Conservation (phyloP, 2,329 filamentous ascomycete genomes). For the Penicillium corylophilum region DNA sequence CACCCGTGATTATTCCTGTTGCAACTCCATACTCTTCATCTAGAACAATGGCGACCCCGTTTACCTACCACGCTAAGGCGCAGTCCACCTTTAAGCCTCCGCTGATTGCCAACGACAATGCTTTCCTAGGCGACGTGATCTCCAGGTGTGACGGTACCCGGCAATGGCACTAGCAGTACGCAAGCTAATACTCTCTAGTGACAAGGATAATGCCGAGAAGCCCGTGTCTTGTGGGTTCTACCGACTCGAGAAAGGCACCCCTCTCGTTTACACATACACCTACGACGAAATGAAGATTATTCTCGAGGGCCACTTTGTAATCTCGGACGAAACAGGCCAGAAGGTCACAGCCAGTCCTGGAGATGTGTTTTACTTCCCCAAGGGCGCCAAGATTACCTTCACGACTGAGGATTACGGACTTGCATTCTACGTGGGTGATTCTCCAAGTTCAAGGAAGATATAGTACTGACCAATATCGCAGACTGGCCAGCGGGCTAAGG, state of each 20-base stretch:
- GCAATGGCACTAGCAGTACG: not conserved
- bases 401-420: constrained; percentile 60
- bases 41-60: constrained; percentile 38
- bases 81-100: constrained; percentile 63
- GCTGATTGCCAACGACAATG: constrained; percentile 66
- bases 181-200: constrained; percentile 34
- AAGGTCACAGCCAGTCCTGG: constrained; percentile 59
- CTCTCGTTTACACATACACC: constrained; percentile 66
- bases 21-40: not conserved
- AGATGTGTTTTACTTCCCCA: constrained; percentile 69
- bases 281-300: constrained; percentile 77
- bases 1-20: too few species aligned
- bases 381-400: constrained; percentile 66
- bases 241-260: constrained; percentile 65
- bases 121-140: constrained; percentile 63
- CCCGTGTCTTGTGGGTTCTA: constrained; percentile 66
- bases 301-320: constrained; percentile 65
- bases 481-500: constrained; percentile 34
- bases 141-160: constrained; percentile 45
- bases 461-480: constrained; percentile 13
- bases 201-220: constrained; percentile 55
- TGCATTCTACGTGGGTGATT: constrained; percentile 54
- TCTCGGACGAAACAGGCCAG: constrained; percentile 62
- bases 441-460: not conserved
- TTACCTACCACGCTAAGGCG: constrained; percentile 58